phyloP scores from a whole-genome alignment of 2,329 filamentous ascomycete species.

The Penicillium sp. region DNA sequence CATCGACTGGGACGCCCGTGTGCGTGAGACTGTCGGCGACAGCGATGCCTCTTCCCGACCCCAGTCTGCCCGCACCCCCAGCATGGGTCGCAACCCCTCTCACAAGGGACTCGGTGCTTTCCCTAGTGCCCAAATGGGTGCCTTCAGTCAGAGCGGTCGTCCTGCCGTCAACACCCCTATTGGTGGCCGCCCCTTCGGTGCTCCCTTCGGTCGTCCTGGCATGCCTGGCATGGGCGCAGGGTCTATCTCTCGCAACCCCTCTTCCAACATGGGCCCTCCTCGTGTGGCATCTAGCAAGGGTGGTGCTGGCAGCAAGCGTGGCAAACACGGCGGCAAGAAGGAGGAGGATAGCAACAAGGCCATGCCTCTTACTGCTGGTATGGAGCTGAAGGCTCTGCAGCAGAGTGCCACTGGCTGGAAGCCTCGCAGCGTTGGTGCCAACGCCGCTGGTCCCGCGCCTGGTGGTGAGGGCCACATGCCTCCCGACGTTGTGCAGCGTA shows the following conservation, averaged over 20 bases:
- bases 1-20: constrained; percentile 85
- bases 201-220: constrained; percentile 59
- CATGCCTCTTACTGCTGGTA: constrained; percentile 87
- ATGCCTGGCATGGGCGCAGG: constrained; percentile 65
- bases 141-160: constrained; percentile 55
- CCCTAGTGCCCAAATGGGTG: constrained; percentile 63
- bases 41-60: constrained; percentile 63
- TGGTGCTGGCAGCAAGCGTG: constrained; percentile 28
- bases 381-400: constrained; percentile 79
- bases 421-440: constrained; percentile 68
- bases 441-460: constrained; percentile 52
- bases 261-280: constrained; percentile 66
- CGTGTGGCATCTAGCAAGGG: constrained; percentile 59
- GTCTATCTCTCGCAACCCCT: constrained; percentile 62
- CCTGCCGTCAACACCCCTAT: constrained; percentile 72
- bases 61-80: constrained; percentile 56
- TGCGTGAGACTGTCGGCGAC: constrained; percentile 83
- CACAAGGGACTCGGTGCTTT: constrained; percentile 51
- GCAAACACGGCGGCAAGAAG: constrained; percentile 59
- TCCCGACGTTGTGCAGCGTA: constrained; percentile 92
- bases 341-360: constrained; percentile 73
- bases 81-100: constrained; percentile 56
- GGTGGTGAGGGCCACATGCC: constrained; percentile 68
- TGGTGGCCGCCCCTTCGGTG: constrained; percentile 59
- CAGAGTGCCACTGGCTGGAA: constrained; percentile 83